phyloP scores from a whole-genome alignment of 352 stramenopile genomes.

The Phytopythium delawarense region DNA sequence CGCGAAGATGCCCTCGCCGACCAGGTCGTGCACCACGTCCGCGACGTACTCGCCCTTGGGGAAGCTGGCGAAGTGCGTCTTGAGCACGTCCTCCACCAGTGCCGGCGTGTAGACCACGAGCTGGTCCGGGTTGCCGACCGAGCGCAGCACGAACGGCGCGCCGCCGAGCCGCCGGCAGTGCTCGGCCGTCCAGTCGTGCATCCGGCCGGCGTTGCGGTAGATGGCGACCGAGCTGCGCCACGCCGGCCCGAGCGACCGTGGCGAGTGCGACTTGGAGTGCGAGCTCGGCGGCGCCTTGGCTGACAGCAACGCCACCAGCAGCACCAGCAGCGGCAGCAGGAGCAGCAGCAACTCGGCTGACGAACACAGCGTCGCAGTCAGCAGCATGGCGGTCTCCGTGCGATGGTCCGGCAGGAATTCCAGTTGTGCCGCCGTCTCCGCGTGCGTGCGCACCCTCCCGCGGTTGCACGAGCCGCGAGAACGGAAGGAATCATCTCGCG shows the following conservation, averaged over 20 bases:
- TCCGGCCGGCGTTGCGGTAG: conserved; percentile 15
- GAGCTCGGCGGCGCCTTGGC: background rate
- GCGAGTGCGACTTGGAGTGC: background rate
- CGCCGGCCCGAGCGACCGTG: background rate
- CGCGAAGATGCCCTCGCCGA: conserved; percentile 55
- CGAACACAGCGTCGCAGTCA: background rate
- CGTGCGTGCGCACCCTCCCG: background rate
- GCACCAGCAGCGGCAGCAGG: background rate
- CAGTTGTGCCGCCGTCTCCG: background rate
- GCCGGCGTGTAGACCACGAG: conserved; percentile 34
- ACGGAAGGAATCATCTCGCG: background rate
- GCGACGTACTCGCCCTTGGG: conserved; percentile 40
- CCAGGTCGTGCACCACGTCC: conserved; percentile 30
- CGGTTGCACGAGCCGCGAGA: background rate
- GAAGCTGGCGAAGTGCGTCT: conserved; percentile 71
- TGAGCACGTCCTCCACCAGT: conserved; percentile 47
- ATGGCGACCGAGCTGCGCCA: conserved; percentile 9
- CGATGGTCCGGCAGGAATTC: background rate
- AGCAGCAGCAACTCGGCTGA: background rate
- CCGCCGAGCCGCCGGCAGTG: conserved; percentile 26
- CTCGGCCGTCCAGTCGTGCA: conserved; percentile 43
- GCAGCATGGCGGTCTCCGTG: background rate
- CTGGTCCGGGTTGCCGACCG: conserved; percentile 25
- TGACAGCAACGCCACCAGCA: background rate
- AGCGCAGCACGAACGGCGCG: conserved; percentile 27